Evolutionary conservation across 2,329 filamentous ascomycete genomes (phyloP).

Genomic region (Aspergillus caelatus): DNA sequence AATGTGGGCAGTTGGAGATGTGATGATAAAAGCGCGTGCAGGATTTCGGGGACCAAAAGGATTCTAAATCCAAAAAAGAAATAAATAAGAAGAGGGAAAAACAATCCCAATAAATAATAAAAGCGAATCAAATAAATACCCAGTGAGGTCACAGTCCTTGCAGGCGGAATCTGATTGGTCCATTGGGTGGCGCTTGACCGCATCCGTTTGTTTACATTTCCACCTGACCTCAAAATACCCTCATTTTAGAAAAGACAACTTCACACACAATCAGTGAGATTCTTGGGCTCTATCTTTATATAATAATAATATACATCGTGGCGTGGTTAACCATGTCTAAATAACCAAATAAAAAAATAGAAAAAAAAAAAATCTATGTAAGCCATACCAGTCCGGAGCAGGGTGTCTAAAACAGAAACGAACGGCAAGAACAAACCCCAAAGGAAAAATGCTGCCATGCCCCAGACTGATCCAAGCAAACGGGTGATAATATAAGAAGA

Average conservation of each 20-base stretch:
- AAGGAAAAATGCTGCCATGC: slow-evolving; percentile 13
- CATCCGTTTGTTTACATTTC: slow-evolving; percentile 28
- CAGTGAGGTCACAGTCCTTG: not conserved
- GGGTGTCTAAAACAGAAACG: slow-evolving; percentile 8
- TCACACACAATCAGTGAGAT: not conserved
- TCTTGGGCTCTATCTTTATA: slow-evolving; percentile 3
- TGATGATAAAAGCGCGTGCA: not conserved
- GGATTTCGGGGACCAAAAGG: not conserved
- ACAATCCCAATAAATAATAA: not conserved
- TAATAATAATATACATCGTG: not conserved
- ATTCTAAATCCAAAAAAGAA: not conserved
- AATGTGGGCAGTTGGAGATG: not conserved
- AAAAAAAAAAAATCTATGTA: slow-evolving; percentile 12
- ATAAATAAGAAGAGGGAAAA: not conserved
- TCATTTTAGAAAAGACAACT: not conserved
- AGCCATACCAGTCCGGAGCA: slow-evolving; percentile 12
- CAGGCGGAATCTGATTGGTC: not conserved
- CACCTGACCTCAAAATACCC: not conserved
- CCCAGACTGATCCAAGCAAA: slow-evolving; percentile 11
- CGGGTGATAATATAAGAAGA: slow-evolving; percentile 9
- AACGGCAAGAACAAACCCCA: not conserved
- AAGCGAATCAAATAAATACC: not conserved
- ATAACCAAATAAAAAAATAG: not conserved
- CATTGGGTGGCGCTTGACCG: slow-evolving; percentile 16
- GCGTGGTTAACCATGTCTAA: slow-evolving; percentile 13